Evolutionary conservation across 2,329 filamentous ascomycete genomes (phyloP).

Genomic region (Hypoxylon sp.): DNA sequence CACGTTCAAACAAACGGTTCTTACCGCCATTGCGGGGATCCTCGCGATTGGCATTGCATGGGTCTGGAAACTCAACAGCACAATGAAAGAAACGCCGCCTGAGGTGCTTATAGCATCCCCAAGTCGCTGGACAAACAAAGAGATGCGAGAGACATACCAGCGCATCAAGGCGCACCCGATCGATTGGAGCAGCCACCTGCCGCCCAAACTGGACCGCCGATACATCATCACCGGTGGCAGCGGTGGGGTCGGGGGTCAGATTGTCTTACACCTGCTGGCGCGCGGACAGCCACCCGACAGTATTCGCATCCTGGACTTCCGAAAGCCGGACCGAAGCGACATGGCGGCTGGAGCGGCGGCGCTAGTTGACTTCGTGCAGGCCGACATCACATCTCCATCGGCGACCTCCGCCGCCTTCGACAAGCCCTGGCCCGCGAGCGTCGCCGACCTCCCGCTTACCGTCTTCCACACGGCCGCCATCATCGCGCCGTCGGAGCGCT

Average conservation of each 20-base stretch:
- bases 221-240: constrained; percentile 55
- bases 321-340: constrained; percentile 53
- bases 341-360: constrained; percentile 53
- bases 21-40: constrained; percentile 34
- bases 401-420: constrained; percentile 56
- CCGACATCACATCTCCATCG: constrained; percentile 57
- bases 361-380: constrained; percentile 55
- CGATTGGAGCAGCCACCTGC: constrained; percentile 49
- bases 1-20: constrained; percentile 20
- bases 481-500: constrained; percentile 59
- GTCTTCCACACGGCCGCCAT: constrained; percentile 64
- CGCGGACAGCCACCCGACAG: constrained; percentile 60
- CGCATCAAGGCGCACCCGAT: constrained; percentile 49
- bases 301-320: constrained; percentile 62
- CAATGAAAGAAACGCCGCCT: constrained; percentile 49
- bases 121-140: constrained; percentile 50
- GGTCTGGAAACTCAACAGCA: constrained; percentile 50
- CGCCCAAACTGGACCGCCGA: constrained; percentile 52
- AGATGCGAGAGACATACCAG: constrained; percentile 50
- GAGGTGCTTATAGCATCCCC: constrained; percentile 46
- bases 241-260: constrained; percentile 61
- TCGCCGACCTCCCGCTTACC: constrained; percentile 58
- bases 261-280: constrained; percentile 60
- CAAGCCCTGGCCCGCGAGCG: constrained; percentile 55
- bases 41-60: constrained; percentile 41